Evolutionary conservation across 2,329 filamentous ascomycete genomes (phyloP).

Genomic region (Penicillium glabrum): DNA sequence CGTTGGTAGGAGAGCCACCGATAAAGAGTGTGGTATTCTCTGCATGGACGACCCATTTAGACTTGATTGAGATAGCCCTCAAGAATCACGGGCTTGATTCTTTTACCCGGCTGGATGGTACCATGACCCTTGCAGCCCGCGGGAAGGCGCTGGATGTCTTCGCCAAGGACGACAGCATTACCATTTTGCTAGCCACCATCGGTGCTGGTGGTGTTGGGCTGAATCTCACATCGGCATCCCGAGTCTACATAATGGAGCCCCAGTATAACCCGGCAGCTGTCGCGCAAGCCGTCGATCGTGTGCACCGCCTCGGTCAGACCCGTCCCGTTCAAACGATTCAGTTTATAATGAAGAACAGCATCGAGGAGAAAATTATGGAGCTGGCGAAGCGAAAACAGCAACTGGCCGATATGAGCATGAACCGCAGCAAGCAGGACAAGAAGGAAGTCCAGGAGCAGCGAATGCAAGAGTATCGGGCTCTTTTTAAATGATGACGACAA

Average conservation of each 20-base stretch:
- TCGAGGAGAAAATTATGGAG: conserved; percentile 90
- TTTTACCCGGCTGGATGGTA: conserved; percentile 83
- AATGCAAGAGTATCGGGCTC: conserved; percentile 59
- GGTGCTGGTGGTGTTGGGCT: conserved; percentile 88
- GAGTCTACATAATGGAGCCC: conserved; percentile 96
- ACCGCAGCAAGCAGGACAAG: conserved; percentile 60
- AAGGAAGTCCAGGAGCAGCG: conserved; percentile 65
- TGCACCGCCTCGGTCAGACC: conserved; percentile 87
- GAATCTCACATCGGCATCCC: conserved; percentile 82
- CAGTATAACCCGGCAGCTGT: conserved; percentile 96
- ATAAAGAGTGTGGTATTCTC: conserved; percentile 95
- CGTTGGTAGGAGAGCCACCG: conserved; percentile 63
- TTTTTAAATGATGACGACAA: conserved; percentile 50
- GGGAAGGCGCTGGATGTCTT: conserved; percentile 75
- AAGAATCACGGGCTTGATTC: conserved; percentile 54
- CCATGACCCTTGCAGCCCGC: conserved; percentile 75
- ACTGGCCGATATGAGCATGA: conserved; percentile 83
- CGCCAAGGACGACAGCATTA: conserved; percentile 67
- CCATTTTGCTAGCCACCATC: conserved; percentile 87
- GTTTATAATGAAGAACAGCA: conserved; percentile 86
- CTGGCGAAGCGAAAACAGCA: conserved; percentile 92
- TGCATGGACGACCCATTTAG: conserved; percentile 91
- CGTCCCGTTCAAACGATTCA: conserved; percentile 82
- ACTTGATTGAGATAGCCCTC: conserved; percentile 84
- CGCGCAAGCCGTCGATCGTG: conserved; percentile 89